Evolutionary conservation across 2,329 filamentous ascomycete species (phyloP), one percentile per base, ranked within the genome.

Genomic region (Gremmenia infestans): DNA sequence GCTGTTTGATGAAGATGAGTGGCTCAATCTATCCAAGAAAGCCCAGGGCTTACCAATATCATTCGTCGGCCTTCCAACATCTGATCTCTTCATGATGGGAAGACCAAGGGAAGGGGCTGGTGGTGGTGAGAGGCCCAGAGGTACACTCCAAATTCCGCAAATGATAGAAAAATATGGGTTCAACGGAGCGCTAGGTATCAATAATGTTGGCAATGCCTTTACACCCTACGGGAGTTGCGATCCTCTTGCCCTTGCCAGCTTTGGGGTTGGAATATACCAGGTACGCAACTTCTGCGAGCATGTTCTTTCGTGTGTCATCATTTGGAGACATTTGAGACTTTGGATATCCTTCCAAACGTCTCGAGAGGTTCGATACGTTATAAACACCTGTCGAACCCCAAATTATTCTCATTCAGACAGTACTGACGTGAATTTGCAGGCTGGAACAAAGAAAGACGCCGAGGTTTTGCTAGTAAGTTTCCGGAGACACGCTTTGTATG

Each of bases 151-250:
- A 45, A 72, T 89, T 1, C 76, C 80, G 0, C 72, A 80, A 4
- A 74, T 89, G 72, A 85, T 89, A 57, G 74, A 77, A 40, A 72
- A 80, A 22, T 77, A 83, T 57, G 76, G 75, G 0, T 67, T 89
- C 3, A 76, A 83, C 56, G 83, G 78, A 19, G 82, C 82, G 14
- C 76, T 89, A 5, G 80, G 83, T 2, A 77, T 88, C 39, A 89
- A 89, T 65, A 90, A 90, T 64, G 81, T 90, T 14, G 86, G 86
- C 17, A 90, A 90, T 66, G 85, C 86, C 0, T 89, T 90, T 63
- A 89, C 87, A 6, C 87, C 87, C 0, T 81, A 85, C 65, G 87
- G 86, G 0, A 82, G 75, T 17, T 83, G 80, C 40, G 87, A 89
- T 71, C 86, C 86, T 1, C 67, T 90, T 49, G 74, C 75, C 42